Base-by-base conservation (phyloP, 495 filamentous ascomycete species). In the Penicillium ucsense region DNA sequence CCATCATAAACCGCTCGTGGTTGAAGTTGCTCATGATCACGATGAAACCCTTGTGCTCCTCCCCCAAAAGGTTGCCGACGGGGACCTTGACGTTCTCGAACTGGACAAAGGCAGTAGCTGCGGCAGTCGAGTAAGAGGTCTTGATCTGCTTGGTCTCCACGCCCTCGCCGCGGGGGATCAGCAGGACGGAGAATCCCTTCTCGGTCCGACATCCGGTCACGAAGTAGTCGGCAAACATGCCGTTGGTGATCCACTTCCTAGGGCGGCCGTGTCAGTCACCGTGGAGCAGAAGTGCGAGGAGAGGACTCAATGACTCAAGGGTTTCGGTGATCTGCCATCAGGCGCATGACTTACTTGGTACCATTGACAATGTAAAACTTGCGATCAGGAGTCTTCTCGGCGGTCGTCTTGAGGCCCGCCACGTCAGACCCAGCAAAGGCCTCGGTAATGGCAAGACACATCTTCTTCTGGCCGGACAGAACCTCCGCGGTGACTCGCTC, bases 1-100 rank as follows among this genome's bases (percentile, higher is more conserved):
- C 64, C 82, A 86, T 85, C 71, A 78, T 82, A 74, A 79, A 85
- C 5, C 83, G 77, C 68, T 85, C 84, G 67, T 88, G 84, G 73
- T 88, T 88, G 73, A 90, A 89, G 68, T 91, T 90, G 67, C 74
- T 79, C 61, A 90, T 85, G 64, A 92, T 88, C n/a, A 92, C 86
- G 41, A 82, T 77, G 63, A 94, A 89, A 8, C 88, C 88, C 69
- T 90, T 86, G 75, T 92, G 78, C 59, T 92, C 88, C 62, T 85
- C 74, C 47, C 88, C 88, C 6, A 94, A 76, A 8, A 92, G 75
- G 66, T 92, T 83, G 59, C 81, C 75, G 10, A 79, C 80, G 3
- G 88, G 88, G 6, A 92, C 88, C 71, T 89, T 88, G 63, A 89
- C 86, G 55, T 89, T 88, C 65, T 89, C 83, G 62, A 86, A 92